Conservation (phyloP, 1,139 yeast species). For the Lodderomyces jiufengensis region DNA sequence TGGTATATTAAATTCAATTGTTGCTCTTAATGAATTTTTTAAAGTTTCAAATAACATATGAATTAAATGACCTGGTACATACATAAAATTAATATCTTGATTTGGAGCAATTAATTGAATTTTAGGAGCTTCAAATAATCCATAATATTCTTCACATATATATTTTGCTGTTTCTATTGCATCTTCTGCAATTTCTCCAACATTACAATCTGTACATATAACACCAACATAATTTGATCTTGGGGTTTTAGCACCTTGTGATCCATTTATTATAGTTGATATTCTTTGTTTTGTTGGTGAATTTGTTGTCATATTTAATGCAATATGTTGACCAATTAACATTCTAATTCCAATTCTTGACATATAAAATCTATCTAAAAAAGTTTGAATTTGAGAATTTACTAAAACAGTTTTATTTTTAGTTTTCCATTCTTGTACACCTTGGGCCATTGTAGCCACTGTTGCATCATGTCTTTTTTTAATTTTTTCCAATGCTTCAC, state of each 20-base stretch:
- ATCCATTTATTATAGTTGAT: slow-evolving; percentile 33
- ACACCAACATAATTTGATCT: slow-evolving; percentile 72
- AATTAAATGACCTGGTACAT: slow-evolving; percentile 85
- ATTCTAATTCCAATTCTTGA: slow-evolving; percentile 84
- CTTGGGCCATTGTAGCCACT: slow-evolving; percentile 89
- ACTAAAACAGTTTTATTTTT: slow-evolving; percentile 47
- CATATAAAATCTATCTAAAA: slow-evolving; percentile 81
- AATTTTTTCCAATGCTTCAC: slow-evolving; percentile 64
- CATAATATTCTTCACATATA: slow-evolving; percentile 85
- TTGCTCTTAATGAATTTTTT: slow-evolving; percentile 80
- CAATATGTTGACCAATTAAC: slow-evolving; percentile 87
- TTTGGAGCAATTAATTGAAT: slow-evolving; percentile 72
- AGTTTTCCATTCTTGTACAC: slow-evolving; percentile 84
- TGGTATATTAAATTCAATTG: slow-evolving; percentile 69
- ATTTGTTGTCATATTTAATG: slow-evolving; percentile 65
- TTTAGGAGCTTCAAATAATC: slow-evolving; percentile 76
- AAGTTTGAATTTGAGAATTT: slow-evolving; percentile 68
- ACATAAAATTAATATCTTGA: slow-evolving; percentile 69
- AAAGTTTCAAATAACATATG: slow-evolving; percentile 86
- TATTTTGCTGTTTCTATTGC: slow-evolving; percentile 85
- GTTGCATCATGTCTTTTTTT: slow-evolving; percentile 90
- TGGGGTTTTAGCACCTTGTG: slow-evolving; percentile 33
- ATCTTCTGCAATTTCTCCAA: slow-evolving; percentile 74
- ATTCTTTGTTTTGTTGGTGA: slow-evolving; percentile 43
- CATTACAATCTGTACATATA: slow-evolving; percentile 76